phyloP scores from a whole-genome alignment of 495 filamentous ascomycete genomes.

The Podospora comata region DNA sequence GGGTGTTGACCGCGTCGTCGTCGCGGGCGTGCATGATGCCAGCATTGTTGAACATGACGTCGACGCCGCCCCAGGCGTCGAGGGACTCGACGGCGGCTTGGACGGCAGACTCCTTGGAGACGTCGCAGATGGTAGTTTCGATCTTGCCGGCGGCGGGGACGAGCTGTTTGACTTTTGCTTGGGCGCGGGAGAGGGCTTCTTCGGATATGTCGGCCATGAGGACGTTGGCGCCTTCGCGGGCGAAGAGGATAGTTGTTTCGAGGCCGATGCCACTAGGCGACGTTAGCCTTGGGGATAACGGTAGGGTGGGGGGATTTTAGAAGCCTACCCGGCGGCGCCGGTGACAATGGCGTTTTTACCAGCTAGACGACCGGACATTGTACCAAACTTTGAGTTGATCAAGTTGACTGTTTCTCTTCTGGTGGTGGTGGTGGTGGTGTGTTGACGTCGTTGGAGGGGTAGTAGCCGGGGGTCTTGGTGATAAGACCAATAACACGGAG shows the following conservation, averaged over 20 bases:
- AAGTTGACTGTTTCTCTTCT: conserved; percentile 2
- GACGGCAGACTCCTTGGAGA: conserved; percentile 70
- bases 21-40: conserved; percentile 96
- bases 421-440: background rate
- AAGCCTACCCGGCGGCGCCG: conserved; percentile 80
- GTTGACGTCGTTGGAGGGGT: conserved; percentile 7
- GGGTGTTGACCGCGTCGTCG: conserved; percentile 77
- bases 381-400: background rate
- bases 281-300: conserved; percentile 12
- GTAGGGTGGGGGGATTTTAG: background rate
- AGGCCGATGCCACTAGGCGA: conserved; percentile 81
- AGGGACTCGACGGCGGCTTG: conserved; percentile 64
- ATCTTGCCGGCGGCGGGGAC: conserved; percentile 61
- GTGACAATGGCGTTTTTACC: conserved; percentile 96
- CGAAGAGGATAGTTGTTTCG: conserved; percentile 89
- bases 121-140: conserved; percentile 56
- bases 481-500: background rate
- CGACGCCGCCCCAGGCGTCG: conserved; percentile 85
- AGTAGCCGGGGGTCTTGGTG: background rate
- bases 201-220: conserved; percentile 79
- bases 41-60: conserved; percentile 98
- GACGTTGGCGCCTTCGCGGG: conserved; percentile 82
- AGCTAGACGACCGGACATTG: conserved; percentile 57
- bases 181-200: conserved; percentile 56
- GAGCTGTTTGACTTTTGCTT: conserved; percentile 64